phyloP scores from a whole-genome alignment of 75 land plant species.

The Chamaecyparis obtusa region DNA sequence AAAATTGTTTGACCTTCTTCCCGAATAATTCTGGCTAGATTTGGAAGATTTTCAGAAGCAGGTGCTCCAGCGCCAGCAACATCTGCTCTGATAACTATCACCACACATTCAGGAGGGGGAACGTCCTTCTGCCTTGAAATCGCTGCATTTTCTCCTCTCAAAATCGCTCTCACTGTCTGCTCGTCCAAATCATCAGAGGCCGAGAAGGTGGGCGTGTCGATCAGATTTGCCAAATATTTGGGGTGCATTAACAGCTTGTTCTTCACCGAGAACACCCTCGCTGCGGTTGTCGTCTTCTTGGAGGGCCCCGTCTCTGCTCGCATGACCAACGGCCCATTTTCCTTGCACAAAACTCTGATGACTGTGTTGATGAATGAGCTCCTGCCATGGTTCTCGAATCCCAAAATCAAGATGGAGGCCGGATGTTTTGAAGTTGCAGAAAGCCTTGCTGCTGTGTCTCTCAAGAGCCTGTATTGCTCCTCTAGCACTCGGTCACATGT shows the following conservation, averaged over 20 bases:
- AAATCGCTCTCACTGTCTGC: neutral
- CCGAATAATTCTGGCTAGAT: neutral
- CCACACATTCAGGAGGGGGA: neutral
- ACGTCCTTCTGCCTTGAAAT: neutral
- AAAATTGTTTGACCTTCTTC: neutral
- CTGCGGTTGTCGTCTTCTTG: neutral
- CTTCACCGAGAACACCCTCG: neutral
- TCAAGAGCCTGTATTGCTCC: neutral
- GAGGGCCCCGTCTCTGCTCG: constrained; percentile 3
- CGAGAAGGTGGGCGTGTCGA: constrained; percentile 3
- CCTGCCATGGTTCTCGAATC: constrained; percentile 10
- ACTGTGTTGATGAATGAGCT: constrained; percentile 7
- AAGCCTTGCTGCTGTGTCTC: neutral
- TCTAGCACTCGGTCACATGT: neutral
- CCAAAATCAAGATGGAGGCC: neutral
- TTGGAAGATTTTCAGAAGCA: neutral
- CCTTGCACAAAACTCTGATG: constrained; percentile 11
- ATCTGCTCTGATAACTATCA: neutral
- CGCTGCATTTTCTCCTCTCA: neutral
- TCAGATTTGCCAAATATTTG: neutral
- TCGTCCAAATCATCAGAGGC: neutral
- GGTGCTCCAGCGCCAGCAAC: neutral
- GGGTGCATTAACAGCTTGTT: neutral
- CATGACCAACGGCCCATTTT: neutral
- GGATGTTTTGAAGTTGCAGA: neutral